These are phyloP conservation scores for Calocera viscosa DNA, from an alignment of 768 basidiomycete species.

Conservation along the genomic window DNA sequence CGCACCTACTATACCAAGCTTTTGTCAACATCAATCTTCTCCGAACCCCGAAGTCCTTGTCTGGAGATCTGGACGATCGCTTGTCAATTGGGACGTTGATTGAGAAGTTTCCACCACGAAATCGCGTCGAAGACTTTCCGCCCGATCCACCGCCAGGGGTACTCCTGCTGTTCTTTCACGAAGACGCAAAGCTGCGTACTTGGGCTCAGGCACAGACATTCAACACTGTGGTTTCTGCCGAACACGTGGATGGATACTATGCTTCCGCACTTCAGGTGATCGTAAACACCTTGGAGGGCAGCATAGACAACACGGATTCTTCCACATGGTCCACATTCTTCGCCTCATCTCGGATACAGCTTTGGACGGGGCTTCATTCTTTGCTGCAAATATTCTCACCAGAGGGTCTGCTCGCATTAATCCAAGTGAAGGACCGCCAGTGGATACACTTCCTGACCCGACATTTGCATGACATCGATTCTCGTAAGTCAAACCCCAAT, in stretches of 20 bases:
- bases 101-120: constrained; percentile 29
- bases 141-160: constrained; percentile 48
- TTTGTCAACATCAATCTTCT: constrained; percentile 9
- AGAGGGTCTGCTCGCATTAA: constrained; percentile 16
- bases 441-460: constrained; percentile 37
- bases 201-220: constrained; percentile 47
- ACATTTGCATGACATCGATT: constrained; percentile 48
- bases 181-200: constrained; percentile 37
- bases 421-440: not conserved
- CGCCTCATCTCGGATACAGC: not conserved
- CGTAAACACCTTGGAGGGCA: constrained; percentile 25
- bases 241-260: constrained; percentile 41
- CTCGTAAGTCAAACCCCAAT: constrained; percentile 39
- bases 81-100: constrained; percentile 33
- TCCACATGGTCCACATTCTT: not conserved
- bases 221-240: constrained; percentile 33
- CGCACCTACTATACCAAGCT: constrained; percentile 4
- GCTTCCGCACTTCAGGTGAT: constrained; percentile 35
- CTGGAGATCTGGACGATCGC: not conserved
- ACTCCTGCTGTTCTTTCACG: constrained; percentile 45
- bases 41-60: not conserved
- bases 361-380: constrained; percentile 42
- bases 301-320: not conserved
- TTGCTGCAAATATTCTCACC: constrained; percentile 46
- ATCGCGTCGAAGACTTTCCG: constrained; percentile 40